These are phyloP conservation scores for Psilocybe subaeruginosa DNA, from an alignment of 768 basidiomycete species.

Conservation along the genomic window DNA sequence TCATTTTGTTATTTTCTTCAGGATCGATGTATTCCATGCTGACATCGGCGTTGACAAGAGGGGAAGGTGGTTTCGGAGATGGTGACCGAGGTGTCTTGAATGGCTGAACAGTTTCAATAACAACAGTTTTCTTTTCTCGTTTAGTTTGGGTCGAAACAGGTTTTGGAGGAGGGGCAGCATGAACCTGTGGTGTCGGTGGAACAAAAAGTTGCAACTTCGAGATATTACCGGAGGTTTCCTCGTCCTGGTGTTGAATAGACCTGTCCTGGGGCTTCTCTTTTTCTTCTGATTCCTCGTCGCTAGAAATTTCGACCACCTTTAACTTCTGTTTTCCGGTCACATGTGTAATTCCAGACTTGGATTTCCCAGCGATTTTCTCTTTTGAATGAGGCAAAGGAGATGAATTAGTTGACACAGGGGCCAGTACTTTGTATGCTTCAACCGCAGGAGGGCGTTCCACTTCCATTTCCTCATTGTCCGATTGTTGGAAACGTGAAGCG, in stretches of 20 bases:
- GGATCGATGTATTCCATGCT: conserved; percentile 29
- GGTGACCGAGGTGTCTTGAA: conserved; percentile 3
- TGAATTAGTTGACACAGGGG: neutral
- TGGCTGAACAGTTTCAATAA: conserved; percentile 13
- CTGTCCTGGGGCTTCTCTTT: neutral
- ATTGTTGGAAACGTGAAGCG: neutral
- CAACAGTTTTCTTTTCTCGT: conserved; percentile 4
- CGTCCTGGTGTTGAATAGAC: neutral
- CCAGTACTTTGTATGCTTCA: neutral
- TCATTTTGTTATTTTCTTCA: conserved; percentile 9
- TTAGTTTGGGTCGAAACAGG: conserved; percentile 1
- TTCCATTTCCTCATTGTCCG: conserved; percentile 8
- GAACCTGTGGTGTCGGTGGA: neutral
- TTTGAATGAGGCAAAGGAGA: neutral
- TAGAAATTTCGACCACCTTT: conserved; percentile 45
- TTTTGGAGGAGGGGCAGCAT: neutral
- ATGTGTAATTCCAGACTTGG: neutral
- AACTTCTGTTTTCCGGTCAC: conserved; percentile 19
- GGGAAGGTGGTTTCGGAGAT: conserved; percentile 8
- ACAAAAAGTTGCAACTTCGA: neutral
- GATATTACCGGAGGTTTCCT: conserved; percentile 8
- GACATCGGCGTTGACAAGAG: conserved; percentile 23
- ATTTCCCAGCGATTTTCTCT: conserved; percentile 6
- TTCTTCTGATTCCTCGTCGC: conserved; percentile 28
- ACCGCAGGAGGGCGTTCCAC: neutral